phyloP scores from a whole-genome alignment of 108 stramenopile species.

The Chaetoceros muelleri region DNA sequence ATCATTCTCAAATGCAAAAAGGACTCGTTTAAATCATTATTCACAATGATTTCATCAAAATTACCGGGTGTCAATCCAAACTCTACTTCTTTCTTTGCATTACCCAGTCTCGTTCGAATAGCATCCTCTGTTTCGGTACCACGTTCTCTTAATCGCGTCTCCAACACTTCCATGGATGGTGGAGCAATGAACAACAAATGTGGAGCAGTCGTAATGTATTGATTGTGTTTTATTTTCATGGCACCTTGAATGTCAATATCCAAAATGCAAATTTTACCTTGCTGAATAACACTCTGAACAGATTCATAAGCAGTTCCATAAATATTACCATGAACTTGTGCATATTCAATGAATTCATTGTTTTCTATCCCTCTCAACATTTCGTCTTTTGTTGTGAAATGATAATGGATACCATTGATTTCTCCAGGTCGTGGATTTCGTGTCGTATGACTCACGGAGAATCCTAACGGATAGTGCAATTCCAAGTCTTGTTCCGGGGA shows the following conservation, averaged over 20 bases:
- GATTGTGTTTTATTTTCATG: constrained; percentile 18
- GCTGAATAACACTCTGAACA: constrained; percentile 35
- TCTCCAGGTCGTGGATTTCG: constrained; percentile 57
- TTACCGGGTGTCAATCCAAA: constrained; percentile 61
- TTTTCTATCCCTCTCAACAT: constrained; percentile 49
- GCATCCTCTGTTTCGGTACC: constrained; percentile 87
- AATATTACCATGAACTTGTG: constrained; percentile 75
- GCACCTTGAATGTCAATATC: constrained; percentile 67
- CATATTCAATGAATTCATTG: constrained; percentile 71
- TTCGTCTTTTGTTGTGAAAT: constrained; percentile 40
- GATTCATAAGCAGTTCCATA: constrained; percentile 69
- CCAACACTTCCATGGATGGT: constrained; percentile 83
- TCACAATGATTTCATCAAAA: constrained; percentile 43
- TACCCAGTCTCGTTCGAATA: constrained; percentile 61
- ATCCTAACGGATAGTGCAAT: constrained; percentile 4
- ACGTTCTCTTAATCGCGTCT: constrained; percentile 73
- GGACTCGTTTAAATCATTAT: constrained; percentile 23
- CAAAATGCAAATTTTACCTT: constrained; percentile 64
- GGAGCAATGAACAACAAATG: constrained; percentile 77
- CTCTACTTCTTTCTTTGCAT: constrained; percentile 86
- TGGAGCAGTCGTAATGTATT: neutral
- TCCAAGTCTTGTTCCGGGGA: too few relatives aligned
- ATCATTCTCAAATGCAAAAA: neutral
- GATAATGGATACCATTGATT: constrained; percentile 58
- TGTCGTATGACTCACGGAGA: constrained; percentile 73